Base-by-base conservation (phyloP, 805 yeast species). In the Metschnikowia colocasiae region DNA sequence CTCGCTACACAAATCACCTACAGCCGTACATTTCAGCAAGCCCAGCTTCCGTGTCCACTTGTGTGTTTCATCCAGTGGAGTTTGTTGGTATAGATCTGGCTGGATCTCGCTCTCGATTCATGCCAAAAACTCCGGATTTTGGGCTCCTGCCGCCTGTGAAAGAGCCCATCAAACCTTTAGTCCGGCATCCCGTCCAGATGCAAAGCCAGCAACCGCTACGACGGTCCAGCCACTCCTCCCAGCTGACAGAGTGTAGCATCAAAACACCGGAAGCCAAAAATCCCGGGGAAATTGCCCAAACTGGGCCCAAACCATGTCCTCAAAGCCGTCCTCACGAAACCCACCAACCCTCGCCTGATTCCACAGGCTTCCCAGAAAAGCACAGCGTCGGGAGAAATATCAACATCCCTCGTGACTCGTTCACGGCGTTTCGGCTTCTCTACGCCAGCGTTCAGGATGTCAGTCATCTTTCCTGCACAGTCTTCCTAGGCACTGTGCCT, bases 401-500 rank as follows among this genome's bases (percentile, higher is more conserved):
- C 30, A 50, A 48, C 18, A 65, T 81, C 16, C 87, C 87, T 3
- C 62, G 58, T 32, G 51, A 66, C 25, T 82, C 88, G 1, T 85
- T 79, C 63, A 80, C 88, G 0, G 83, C 85, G 0, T 80, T 74
- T 49, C 68, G 86, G 35, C 64, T 86, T 22, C 63, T 73, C 13
- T 82, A 81, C 59, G 72, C 78, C n/a, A 66, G 73, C 7, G 67
- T 83, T 0, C 43, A 56, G 3, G 76, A 79, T 46, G 59, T 86
- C 6, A 67, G 80, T 20, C 65, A 68, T n/a, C 64, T 69, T 9
- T 73, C 87, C 1, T 68, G 69, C 40, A 68, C 74, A 1, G 62
- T 77, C 0, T 64, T 83, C 7, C 53, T 86, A 4, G 92, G 92
- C 0, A 69, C 74, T 0, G 60, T 82, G 2, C 92, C 91, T 0